Evolutionary conservation across 768 basidiomycete genomes (phyloP), one percentile per base, ranked within the genome.

Genomic region (Cystoderma amianthinum): DNA sequence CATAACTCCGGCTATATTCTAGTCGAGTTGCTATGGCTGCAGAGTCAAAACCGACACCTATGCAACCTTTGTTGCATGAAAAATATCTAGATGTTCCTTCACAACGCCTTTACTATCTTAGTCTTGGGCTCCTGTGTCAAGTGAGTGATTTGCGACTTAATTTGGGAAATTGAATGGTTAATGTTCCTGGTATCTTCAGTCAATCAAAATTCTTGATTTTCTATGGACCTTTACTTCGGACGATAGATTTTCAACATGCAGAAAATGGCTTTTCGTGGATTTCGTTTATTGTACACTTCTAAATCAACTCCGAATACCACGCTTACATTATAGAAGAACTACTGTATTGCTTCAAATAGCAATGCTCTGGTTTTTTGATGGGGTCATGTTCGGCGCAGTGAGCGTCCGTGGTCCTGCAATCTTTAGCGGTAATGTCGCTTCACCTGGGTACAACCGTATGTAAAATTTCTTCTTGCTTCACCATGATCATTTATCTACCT

Each of bases 231-330:
- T 82, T 44, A 60, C 73, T 30, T 63, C 71, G 11, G 66, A 69
- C 43, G 63, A 67, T 54, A 53, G 66, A 59, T 43, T 62, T 41
- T 38, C 64, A 41, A 51, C 69, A 56, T 69, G 75, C 66, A 58
- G 67, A 56, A 88, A 87, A 64, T 89, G 86, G 84, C 64, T 84
- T n/a, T 59, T 78, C 28, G 65, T 80, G 47, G 87, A 87, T 62
- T 68, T 80, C 51, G 61, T 72, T 17, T 85, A 77, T 54, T 72
- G 79, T 52, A 46, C 67, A 1, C 47, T 70, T 18, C 74, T 88
- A 22, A 68, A 76, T 3, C 71, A 69, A 51, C 67, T 89, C 11
- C 80, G 81, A 44, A 86, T 89, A 67, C 86, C 86, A 10, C 72
- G 84, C 11, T 69, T 89, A 36, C 74, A 69, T 39, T 88, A 87